These are phyloP conservation scores for Tephrocybe sp. DNA, from an alignment of 768 basidiomycete species.

Conservation along the genomic window DNA sequence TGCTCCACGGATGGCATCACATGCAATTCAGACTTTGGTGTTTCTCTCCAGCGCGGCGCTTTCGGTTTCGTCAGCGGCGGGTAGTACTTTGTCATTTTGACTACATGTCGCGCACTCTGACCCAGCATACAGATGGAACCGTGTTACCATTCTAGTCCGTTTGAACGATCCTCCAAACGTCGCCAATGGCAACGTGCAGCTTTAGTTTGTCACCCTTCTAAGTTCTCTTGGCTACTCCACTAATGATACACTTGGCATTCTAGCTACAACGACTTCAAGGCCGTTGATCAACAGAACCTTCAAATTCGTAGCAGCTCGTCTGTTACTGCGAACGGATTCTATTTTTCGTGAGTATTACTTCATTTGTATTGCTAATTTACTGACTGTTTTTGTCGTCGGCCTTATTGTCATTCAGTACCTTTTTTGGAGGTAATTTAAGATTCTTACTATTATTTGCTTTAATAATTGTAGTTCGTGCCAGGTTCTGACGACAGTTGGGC, in stretches of 20 bases:
- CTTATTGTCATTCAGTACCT: slow-evolving; percentile 47
- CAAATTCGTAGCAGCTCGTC: slow-evolving; percentile 57
- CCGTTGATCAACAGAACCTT: slow-evolving; percentile 57
- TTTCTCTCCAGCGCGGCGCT: slow-evolving; percentile 68
- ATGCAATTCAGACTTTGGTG: slow-evolving; percentile 77
- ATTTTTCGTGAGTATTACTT: slow-evolving; percentile 58
- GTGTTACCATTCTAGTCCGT: slow-evolving; percentile 72
- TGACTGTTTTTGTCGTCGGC: not conserved
- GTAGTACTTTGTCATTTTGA: slow-evolving; percentile 51
- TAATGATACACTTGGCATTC: not conserved
- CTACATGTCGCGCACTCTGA: not conserved
- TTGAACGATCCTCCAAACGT: slow-evolving; percentile 66
- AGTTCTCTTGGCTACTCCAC: not conserved
- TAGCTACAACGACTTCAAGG: slow-evolving; percentile 71
- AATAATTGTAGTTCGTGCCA: slow-evolving; percentile 22
- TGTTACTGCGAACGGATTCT: slow-evolving; percentile 66
- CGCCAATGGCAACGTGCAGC: slow-evolving; percentile 72
- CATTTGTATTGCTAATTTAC: not conserved
- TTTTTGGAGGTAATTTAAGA: slow-evolving; percentile 67
- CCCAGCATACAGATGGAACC: slow-evolving; percentile 55
- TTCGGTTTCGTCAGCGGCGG: slow-evolving; percentile 62
- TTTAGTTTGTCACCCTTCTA: slow-evolving; percentile 53
- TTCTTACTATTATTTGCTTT: not conserved
- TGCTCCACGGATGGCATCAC: slow-evolving; percentile 54
- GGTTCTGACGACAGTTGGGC: slow-evolving; percentile 73